Conservation (phyloP, 2,329 filamentous ascomycete genomes). For the Zymoseptoria passerinii region DNA sequence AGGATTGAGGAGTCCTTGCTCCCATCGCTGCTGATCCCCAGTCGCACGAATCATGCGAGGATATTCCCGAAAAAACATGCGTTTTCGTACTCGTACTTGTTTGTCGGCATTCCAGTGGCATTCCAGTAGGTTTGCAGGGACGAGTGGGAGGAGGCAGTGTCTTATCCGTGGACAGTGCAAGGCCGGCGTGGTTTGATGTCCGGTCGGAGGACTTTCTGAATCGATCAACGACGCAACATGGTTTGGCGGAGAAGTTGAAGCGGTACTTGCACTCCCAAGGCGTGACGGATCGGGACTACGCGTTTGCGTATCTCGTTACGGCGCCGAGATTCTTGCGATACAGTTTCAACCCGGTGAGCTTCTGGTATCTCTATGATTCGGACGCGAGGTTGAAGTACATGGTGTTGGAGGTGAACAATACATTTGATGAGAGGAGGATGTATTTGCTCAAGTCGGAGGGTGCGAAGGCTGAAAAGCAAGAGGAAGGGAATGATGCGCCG, state of each 20-base stretch:
- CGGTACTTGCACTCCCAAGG: conserved; percentile 49
- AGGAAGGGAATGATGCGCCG: conserved; percentile 4
- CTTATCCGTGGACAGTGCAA: conserved; percentile 40
- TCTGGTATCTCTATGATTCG: conserved; percentile 67
- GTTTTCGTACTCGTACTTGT: conserved; percentile 63
- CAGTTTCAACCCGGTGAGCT: conserved; percentile 67
- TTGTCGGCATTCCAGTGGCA: conserved; percentile 59
- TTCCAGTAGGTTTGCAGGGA: conserved; percentile 55
- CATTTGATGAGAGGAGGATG: conserved; percentile 62
- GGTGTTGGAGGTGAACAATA: conserved; percentile 69
- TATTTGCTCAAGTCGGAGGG: conserved; percentile 44
- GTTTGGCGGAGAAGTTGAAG: conserved; percentile 56
- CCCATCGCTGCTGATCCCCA: conserved; percentile 53
- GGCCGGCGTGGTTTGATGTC: conserved; percentile 50
- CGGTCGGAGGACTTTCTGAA: conserved; percentile 54
- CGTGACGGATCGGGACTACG: conserved; percentile 52
- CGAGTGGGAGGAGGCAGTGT: conserved; percentile 41
- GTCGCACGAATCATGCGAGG: conserved; percentile 56
- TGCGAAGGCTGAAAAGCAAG: background rate
- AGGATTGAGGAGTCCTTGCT: conserved; percentile 27
- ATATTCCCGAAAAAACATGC: conserved; percentile 60
- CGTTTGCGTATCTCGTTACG: conserved; percentile 62
- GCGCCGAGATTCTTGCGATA: conserved; percentile 61
- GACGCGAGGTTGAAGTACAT: conserved; percentile 53
- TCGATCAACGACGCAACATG: conserved; percentile 44